Base-by-base conservation (phyloP, 495 filamentous ascomycete species). In the Xylaria curta region DNA sequence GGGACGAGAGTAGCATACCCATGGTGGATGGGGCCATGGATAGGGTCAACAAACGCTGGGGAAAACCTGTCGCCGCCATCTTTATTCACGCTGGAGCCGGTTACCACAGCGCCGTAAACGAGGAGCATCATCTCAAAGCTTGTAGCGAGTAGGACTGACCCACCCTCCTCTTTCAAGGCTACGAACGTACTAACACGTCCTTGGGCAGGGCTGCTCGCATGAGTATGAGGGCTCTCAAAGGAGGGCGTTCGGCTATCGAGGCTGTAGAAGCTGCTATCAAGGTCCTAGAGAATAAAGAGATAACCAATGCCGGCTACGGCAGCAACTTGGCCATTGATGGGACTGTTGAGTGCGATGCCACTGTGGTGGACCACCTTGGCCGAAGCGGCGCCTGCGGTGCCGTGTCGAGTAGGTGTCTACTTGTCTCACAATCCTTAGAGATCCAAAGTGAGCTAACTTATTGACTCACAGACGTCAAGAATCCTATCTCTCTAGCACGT, bases 41-140 rank as follows among this genome's bases (percentile, higher is more conserved):
- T 38, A 72, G 42, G 38, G 60, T 64, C 28, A 70, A 53, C 17
- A 77, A 72, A 21, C 75, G 76, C 47, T 75, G 70, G 65, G 72
- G 73, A 21, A 61, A 60, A 31, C 74, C 81, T 1, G 80, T 86
- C 24, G 78, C 82, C 70, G 92, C 92, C n/a, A 92, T 98, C 44
- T 98, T 97, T 77, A 89, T 98, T 69, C 96, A 99, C 84, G 96
- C 95, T 26, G 96, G 96, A 15, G 96, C 96, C 21, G 96, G 96
- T n/a, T 98, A 91, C 76, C 96, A 99, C 79, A 97, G 93, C 75
- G 76, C 84, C 19, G 87, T 91, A 63, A 98, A 98, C 81, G 94
- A 98, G 78, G 82, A 84, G 19, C 84, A 91, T 47, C 96, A 99
- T 78, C 87, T 98, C 15, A 83, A 91, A 74, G 93, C 94, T 26